Evolutionary conservation across 2,329 filamentous ascomycete species (phyloP).

Genomic region (Westerdykella ornata): DNA sequence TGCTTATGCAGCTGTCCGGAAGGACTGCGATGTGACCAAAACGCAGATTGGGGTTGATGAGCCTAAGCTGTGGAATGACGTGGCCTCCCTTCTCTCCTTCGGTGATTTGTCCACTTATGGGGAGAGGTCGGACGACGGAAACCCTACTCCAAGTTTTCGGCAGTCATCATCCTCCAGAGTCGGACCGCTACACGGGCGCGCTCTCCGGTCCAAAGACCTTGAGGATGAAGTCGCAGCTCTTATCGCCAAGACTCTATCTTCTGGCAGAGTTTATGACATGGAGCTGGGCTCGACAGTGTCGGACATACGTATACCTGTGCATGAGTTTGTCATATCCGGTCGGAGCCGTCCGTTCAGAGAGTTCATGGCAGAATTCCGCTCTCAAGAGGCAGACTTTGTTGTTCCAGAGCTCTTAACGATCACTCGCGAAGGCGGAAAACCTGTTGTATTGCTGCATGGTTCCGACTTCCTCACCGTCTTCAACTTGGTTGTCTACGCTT

Average conservation of each 20-base stretch:
- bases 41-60: slow-evolving; percentile 61
- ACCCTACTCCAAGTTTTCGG: slow-evolving; percentile 45
- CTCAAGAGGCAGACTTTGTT: slow-evolving; percentile 46
- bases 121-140: slow-evolving; percentile 40
- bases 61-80: slow-evolving; percentile 66
- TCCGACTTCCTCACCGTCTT: slow-evolving; percentile 73
- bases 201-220: slow-evolving; percentile 58
- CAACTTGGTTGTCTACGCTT: slow-evolving; percentile 72
- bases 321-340: slow-evolving; percentile 71
- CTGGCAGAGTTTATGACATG: slow-evolving; percentile 35
- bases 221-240: slow-evolving; percentile 56
- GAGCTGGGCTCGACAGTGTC: slow-evolving; percentile 53
- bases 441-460: slow-evolving; percentile 58
- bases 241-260: slow-evolving; percentile 29
- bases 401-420: slow-evolving; percentile 57
- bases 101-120: slow-evolving; percentile 48
- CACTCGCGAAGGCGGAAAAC: slow-evolving; percentile 46
- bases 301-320: slow-evolving; percentile 67
- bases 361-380: slow-evolving; percentile 56
- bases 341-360: slow-evolving; percentile 59
- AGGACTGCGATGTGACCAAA: slow-evolving; percentile 74
- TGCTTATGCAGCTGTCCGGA: slow-evolving; percentile 79
- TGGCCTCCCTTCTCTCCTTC: slow-evolving; percentile 64
- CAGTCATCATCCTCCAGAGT: slow-evolving; percentile 14
- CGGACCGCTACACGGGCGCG: slow-evolving; percentile 48